Conservation (phyloP, 2,329 filamentous ascomycete genomes). For the Colletotrichum limetticola region DNA sequence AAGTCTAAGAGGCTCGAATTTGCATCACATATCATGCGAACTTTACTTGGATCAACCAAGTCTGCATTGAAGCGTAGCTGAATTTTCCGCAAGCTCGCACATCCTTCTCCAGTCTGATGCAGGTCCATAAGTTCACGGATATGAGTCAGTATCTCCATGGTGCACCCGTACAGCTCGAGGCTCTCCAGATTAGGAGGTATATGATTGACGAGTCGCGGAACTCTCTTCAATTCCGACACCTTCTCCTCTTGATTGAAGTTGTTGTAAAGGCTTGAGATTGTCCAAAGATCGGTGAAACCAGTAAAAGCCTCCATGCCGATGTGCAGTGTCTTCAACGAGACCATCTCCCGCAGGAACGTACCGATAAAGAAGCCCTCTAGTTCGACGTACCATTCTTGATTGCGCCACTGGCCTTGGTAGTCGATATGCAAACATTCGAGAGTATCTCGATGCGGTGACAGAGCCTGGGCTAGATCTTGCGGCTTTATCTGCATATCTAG, state of each 20-base stretch:
- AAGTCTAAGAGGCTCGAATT: neutral
- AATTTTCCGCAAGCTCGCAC: neutral
- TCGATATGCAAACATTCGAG: neutral
- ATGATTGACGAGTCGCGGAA: neutral
- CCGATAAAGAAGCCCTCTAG: neutral
- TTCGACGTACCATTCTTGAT: neutral
- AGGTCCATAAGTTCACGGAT: neutral
- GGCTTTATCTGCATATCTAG: slow-evolving; percentile 9
- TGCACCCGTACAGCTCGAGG: slow-evolving; percentile 1
- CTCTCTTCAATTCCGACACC: neutral
- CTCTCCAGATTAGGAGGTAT: neutral
- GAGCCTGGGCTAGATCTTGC: neutral
- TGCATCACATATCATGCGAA: neutral
- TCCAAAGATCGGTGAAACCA: slow-evolving; percentile 2
- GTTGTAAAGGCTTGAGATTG: neutral
- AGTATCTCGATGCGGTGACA: neutral
- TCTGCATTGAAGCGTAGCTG: neutral
- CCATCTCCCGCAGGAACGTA: neutral
- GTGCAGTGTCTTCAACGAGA: neutral
- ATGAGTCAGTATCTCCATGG: neutral
- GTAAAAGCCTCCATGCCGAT: slow-evolving; percentile 11
- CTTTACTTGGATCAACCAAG: neutral
- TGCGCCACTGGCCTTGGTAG: neutral
- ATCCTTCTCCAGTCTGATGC: neutral
- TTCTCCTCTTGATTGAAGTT: neutral